These are phyloP conservation scores for Ulota crispa DNA, from an alignment of 225 moss, liverwort and hornwort genomes.

Conservation along the genomic window DNA sequence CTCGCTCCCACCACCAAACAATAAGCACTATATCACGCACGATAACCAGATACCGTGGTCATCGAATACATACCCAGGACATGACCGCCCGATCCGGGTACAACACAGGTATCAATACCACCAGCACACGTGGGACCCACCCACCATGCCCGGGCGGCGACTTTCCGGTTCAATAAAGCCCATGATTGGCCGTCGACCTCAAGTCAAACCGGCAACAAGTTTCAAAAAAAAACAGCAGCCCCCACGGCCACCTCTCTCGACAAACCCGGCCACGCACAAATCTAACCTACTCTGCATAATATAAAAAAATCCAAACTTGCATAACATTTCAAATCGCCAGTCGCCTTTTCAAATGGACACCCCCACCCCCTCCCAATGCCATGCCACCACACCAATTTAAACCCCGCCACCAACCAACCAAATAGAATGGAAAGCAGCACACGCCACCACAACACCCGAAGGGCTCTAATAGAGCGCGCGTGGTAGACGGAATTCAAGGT, in stretches of 20 bases:
- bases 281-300: not conserved
- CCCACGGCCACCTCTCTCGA: not conserved
- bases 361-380: not conserved
- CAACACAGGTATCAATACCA: not conserved
- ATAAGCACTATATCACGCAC: too few relatives aligned
- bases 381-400: not conserved
- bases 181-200: not conserved
- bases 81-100: not conserved
- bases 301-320: not conserved
- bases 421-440: not conserved
- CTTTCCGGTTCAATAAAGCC: not conserved
- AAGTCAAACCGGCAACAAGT: not conserved
- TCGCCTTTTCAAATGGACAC: not conserved
- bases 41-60: not conserved
- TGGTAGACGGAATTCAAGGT: not conserved
- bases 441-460: too few relatives aligned
- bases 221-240: not conserved
- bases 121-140: not conserved
- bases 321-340: not conserved
- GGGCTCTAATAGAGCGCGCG: too few relatives aligned
- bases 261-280: not conserved
- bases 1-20: too few relatives aligned
- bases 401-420: not conserved
- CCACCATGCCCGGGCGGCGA: not conserved
- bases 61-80: not conserved